A percentile compares a stretch with the other conserved stretches of the same genome.
Conservation (phyloP, 2,329 filamentous ascomycete species). For the Trematosphaeria pertusa region DNA sequence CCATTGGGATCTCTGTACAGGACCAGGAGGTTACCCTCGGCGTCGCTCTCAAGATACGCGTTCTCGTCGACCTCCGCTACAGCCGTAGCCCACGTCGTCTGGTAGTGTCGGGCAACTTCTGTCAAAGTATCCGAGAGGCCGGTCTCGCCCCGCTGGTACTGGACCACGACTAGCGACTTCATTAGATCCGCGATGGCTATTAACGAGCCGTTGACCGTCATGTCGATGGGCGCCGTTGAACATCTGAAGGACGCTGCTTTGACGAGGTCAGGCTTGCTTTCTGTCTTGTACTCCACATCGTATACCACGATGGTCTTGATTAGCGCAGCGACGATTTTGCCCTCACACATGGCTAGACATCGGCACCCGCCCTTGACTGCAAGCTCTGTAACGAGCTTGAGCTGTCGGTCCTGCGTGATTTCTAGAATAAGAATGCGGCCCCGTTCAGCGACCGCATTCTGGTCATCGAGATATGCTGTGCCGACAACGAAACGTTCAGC, state of each 20-base stretch:
- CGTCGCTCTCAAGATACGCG: constrained; percentile 82
- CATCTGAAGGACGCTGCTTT: constrained; percentile 81
- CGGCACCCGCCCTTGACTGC: constrained; percentile 81
- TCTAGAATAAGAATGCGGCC: constrained; percentile 88
- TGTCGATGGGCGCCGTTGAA: constrained; percentile 81
- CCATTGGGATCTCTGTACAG: constrained; percentile 76
- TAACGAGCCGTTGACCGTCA: constrained; percentile 74
- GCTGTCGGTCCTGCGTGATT: constrained; percentile 74
- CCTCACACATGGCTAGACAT: constrained; percentile 73
- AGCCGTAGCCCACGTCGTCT: constrained; percentile 82
- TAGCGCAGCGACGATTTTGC: constrained; percentile 84
- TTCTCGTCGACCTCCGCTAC: constrained; percentile 75
- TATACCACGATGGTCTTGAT: constrained; percentile 80
- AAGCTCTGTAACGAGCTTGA: constrained; percentile 74
- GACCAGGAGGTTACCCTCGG: constrained; percentile 85
- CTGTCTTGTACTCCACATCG: constrained; percentile 61
- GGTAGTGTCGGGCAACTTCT: constrained; percentile 81
- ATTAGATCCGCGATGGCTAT: constrained; percentile 92
- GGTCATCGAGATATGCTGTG: constrained; percentile 77
- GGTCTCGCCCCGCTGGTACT: constrained; percentile 68
- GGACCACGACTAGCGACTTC: constrained; percentile 84
- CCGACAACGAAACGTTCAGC: constrained; percentile 89
- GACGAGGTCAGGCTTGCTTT: constrained; percentile 63
- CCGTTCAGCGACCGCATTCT: constrained; percentile 58
- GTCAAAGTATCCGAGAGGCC: constrained; percentile 68